These are phyloP conservation scores for Aspergillus unguis DNA, from an alignment of 2,329 filamentous ascomycete genomes.

Conservation along the genomic window DNA sequence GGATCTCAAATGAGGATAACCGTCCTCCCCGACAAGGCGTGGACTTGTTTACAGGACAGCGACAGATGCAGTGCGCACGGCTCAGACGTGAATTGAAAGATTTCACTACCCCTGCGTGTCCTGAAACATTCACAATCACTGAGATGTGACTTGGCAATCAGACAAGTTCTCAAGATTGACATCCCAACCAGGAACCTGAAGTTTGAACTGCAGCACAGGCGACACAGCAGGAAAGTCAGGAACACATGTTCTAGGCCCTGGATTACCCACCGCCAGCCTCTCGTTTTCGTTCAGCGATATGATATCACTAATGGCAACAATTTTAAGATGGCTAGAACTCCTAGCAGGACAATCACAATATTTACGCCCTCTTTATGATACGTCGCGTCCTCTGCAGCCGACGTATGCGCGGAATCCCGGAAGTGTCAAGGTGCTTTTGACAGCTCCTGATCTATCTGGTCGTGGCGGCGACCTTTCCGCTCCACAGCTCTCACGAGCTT, in stretches of 20 bases:
- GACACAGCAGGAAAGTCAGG: constrained; percentile 14
- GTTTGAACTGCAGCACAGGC: constrained; percentile 10
- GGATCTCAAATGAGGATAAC: background rate
- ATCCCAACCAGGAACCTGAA: constrained; percentile 7
- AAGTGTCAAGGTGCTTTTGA: background rate
- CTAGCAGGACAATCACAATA: constrained; percentile 5
- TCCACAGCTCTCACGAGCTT: constrained; percentile 5
- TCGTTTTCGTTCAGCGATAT: background rate
- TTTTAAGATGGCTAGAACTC: background rate
- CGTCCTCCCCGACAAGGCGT: background rate
- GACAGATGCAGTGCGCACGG: no score
- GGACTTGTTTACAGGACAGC: no score
- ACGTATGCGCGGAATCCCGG: background rate
- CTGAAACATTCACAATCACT: background rate
- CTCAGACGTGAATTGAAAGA: no score
- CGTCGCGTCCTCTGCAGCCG: background rate
- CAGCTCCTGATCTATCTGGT: constrained; percentile 10
- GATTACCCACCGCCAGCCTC: constrained; percentile 14
- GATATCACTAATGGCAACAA: background rate
- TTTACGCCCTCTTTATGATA: constrained; percentile 1
- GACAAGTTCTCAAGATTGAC: constrained; percentile 1
- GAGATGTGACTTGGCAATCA: background rate
- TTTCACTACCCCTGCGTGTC: background rate
- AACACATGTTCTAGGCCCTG: constrained; percentile 22
- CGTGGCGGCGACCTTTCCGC: constrained; percentile 15